These are phyloP conservation scores for Clathrus columnatus DNA, from an alignment of 768 basidiomycete species.

Conservation along the genomic window DNA sequence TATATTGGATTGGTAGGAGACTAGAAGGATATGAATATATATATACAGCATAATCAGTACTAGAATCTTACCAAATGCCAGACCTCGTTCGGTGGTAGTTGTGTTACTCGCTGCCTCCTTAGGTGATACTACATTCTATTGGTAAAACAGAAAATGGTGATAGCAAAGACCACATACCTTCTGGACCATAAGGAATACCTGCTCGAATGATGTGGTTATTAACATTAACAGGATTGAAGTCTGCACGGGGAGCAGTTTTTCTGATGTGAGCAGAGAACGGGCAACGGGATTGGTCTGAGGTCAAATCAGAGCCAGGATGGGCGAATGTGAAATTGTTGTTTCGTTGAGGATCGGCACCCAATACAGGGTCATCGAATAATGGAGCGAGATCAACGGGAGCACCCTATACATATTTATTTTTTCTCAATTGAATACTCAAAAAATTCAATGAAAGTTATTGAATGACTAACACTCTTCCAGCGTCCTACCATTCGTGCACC, in stretches of 20 bases:
- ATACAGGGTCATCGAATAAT: conserved; percentile 17
- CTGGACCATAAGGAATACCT: conserved; percentile 45
- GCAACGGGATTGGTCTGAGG: conserved; percentile 18
- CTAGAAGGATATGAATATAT: neutral
- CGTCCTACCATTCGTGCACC: conserved; percentile 26
- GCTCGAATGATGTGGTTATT: conserved; percentile 36
- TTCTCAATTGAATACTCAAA: neutral
- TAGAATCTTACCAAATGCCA: conserved; percentile 31
- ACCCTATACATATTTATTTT: conserved; percentile 16
- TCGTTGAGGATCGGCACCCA: conserved; percentile 18
- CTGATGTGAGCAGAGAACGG: conserved; percentile 43
- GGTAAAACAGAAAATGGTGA: neutral
- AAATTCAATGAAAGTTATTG: neutral
- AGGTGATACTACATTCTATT: conserved; percentile 21
- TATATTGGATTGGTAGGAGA: conserved; percentile 24
- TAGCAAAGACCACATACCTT: conserved; percentile 15
- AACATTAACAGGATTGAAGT: conserved; percentile 2
- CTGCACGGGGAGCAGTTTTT: conserved; percentile 35
- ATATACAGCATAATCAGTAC: neutral
- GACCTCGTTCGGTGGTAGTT: conserved; percentile 36
- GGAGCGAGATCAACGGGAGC: conserved; percentile 24
- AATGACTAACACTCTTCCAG: conserved; percentile 23
- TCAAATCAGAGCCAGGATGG: conserved; percentile 17
- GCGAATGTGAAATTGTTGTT: conserved; percentile 25
- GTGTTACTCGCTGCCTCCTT: conserved; percentile 27